Percentiles rank a stretch among this genome's conserved stretches.
Evolutionary conservation across 148 eudicot genomes (phyloP).

Genomic region (Chenopodium suecicum): DNA sequence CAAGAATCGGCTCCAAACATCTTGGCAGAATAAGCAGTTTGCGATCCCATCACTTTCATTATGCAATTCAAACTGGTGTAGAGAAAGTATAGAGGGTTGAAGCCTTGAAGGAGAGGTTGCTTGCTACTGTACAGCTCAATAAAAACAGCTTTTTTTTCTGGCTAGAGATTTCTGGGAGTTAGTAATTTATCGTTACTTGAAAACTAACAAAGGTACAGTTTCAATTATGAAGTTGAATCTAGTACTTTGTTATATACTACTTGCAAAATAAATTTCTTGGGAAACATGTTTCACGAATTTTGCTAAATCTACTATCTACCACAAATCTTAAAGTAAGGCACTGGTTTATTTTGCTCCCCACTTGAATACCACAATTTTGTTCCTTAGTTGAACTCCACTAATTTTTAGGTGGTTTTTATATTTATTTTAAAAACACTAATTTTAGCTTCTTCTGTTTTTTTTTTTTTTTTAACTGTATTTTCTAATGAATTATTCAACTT

Average conservation of each 20-base stretch:
- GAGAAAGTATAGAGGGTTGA: not conserved
- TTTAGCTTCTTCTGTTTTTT: too few species aligned
- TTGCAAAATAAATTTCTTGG: too few species aligned
- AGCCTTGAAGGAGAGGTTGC: not conserved
- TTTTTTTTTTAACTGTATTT: too few species aligned
- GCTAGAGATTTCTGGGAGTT: not conserved
- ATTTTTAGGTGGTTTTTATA: too few species aligned
- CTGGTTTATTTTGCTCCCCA: too few species aligned
- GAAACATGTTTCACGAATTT: too few species aligned
- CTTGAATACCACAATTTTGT: too few species aligned
- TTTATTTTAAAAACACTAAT: too few species aligned
- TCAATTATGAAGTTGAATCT: not conserved
- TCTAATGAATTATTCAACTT: too few species aligned
- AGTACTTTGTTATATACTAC: not conserved
- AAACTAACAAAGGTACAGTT: not conserved
- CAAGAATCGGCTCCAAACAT: not conserved
- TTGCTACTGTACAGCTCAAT: not conserved
- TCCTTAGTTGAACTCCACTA: too few species aligned
- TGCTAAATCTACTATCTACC: too few species aligned
- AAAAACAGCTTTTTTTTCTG: not conserved
- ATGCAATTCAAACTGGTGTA: not conserved
- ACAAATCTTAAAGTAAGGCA: too few species aligned
- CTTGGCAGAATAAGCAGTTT: not conserved
- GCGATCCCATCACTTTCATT: constrained; percentile 4
- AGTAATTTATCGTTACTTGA: not conserved